Base-by-base conservation (phyloP, 352 stramenopile genomes). In the Pythium utonaiense region DNA sequence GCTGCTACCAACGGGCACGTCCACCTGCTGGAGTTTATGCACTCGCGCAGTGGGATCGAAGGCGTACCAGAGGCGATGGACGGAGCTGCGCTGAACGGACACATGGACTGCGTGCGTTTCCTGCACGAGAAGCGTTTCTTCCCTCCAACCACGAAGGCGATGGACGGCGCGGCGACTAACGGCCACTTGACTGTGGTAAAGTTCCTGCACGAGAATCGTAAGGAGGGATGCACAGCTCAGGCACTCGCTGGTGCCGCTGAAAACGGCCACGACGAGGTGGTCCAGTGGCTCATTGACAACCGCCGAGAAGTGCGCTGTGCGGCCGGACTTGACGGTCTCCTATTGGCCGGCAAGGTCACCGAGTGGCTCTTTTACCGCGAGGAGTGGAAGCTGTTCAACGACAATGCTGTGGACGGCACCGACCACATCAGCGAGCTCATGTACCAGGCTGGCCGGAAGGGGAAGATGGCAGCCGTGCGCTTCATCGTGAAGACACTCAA, bases 341-440 rank as follows among this genome's bases (percentile, higher is more conserved):
- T 50, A 22, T 4, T 50, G 21, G 42, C 17, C 9, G 42, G 42
- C 1, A 50, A 50, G 22, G 31, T 22, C 6, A 28, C 21, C 24
- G 42, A 50, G 22, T 50, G 42, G 42, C 42, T 50, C 2, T 31
- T 50, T 12, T 50, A 50, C 24, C 42, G 42, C 24, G 42, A 50
- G 3, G 42, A 50, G 42, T 50, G 42, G 42, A 50, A 31, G 42
- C 42, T 50, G 5, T 31, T 28, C 24, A 31, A 31, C 21, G 42
- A 50, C 22, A 22, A 50, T 22, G 42, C 42, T 3, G 42, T 50
- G 21, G 42, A 50, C 42, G 24, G 42, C 42, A 28, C 42, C 3
- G 21, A 50, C 42, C 42, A 50, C 42, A 31, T 50, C 21, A 31
- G 42, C 14, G 42, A 50, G 8, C 42, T 50, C 10, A 28, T 31